Percentiles rank a stretch among this genome's conserved stretches.
phyloP scores from a whole-genome alignment of 371 early-diverging fungal genomes.

The Syncephalis fuscata region DNA sequence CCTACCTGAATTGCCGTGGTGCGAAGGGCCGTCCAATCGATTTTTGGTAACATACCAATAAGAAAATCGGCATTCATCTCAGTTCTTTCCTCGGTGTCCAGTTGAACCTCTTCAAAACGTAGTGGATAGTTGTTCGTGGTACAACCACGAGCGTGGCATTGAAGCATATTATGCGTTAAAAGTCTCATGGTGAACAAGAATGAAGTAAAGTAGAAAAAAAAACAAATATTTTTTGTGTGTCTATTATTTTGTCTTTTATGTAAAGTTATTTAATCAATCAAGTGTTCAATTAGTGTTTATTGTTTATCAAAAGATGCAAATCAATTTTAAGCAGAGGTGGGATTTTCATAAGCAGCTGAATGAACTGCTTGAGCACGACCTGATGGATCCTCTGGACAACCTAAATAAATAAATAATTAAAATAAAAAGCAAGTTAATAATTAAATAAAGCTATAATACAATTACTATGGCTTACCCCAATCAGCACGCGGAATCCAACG shows the following conservation, averaged over 20 bases:
- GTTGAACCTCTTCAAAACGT: slow-evolving; percentile 59
- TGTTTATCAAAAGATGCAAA: too few species aligned
- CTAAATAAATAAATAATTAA: too few species aligned
- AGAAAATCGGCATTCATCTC: slow-evolving; percentile 81
- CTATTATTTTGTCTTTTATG: too few species aligned
- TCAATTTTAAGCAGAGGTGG: too few species aligned
- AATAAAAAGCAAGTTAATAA: slow-evolving; percentile 1
- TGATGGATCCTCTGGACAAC: slow-evolving; percentile 91
- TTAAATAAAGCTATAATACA: background rate
- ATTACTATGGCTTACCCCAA: slow-evolving; percentile 37
- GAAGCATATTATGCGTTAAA: slow-evolving; percentile 95
- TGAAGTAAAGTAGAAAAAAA: too few species aligned
- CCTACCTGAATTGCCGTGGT: slow-evolving; percentile 50
- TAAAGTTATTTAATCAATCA: too few species aligned
- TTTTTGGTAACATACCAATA: slow-evolving; percentile 55
- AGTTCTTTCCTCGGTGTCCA: slow-evolving; percentile 59
- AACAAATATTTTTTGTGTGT: too few species aligned
- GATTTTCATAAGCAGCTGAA: slow-evolving; percentile 35
- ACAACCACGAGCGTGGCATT: slow-evolving; percentile 94
- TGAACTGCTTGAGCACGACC: slow-evolving; percentile 93
- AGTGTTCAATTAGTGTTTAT: too few species aligned
- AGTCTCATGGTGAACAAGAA: slow-evolving; percentile 44
- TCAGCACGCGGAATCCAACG: slow-evolving; percentile 92
- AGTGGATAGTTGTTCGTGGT: slow-evolving; percentile 78
- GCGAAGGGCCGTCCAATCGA: slow-evolving; percentile 78